phyloP scores from a whole-genome alignment of 805 yeast species.

The Starmera pachycereana region DNA sequence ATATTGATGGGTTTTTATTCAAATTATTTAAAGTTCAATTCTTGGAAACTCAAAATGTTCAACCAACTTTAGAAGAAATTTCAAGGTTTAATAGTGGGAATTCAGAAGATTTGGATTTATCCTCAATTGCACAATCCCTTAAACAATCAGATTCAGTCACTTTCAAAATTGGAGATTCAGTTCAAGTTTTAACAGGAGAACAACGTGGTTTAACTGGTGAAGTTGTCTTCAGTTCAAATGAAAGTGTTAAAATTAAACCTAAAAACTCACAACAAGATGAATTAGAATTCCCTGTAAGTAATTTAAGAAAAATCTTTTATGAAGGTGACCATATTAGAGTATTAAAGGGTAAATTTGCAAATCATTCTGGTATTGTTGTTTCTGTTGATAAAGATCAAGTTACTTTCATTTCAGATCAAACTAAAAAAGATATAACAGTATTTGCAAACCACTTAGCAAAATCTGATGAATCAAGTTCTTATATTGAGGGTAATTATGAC shows the following conservation, averaged over 20 bases:
- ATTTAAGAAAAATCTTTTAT: constrained; percentile 74
- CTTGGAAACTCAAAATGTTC: constrained; percentile 71
- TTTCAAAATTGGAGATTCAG: constrained; percentile 91
- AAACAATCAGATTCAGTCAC: constrained; percentile 48
- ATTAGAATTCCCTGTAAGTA: constrained; percentile 73
- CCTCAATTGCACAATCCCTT: constrained; percentile 78
- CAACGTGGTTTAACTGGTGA: constrained; percentile 83
- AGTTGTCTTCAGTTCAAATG: constrained; percentile 60
- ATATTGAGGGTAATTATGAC: constrained; percentile 67
- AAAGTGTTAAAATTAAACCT: constrained; percentile 40
- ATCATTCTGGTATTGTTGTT: constrained; percentile 92
- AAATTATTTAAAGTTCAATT: constrained; percentile 81
- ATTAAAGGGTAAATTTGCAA: constrained; percentile 80
- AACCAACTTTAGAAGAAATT: constrained; percentile 82
- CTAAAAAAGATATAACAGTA: constrained; percentile 80
- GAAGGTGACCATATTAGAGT: constrained; percentile 96
- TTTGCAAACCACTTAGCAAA: constrained; percentile 85
- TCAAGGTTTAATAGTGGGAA: constrained; percentile 69
- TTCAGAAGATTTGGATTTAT: constrained; percentile 74
- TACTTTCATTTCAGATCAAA: constrained; percentile 80
- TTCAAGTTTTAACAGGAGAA: constrained; percentile 87
- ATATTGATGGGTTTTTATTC: constrained; percentile 75
- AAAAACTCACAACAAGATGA: constrained; percentile 34
- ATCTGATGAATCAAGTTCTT: constrained; percentile 82
- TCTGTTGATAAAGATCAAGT: constrained; percentile 76